Evolutionary conservation across 140 eudicot genomes (phyloP), one percentile per base, ranked within the genome.

Genomic region (Anethum foeniculum): DNA sequence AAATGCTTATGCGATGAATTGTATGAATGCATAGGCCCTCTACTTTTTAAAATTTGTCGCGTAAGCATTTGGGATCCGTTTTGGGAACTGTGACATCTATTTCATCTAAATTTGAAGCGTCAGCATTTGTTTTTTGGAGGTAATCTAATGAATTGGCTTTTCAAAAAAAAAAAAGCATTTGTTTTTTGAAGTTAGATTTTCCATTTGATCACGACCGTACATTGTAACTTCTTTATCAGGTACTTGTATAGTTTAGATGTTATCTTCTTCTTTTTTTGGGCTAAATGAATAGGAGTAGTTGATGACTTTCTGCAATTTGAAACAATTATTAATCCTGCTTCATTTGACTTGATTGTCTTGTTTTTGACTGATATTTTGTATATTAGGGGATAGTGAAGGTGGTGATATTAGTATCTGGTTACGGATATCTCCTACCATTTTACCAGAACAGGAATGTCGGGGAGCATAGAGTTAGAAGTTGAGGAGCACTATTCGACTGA

Each of bases 401-500:
- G 9, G 51, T 74, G 54, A 82, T 76, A 49, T 67, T 65, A 18
- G 30, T 27, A 49, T 51, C 43, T 25, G 23, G 34, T 15, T 32
- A 48, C 39, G 30, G 48, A 60, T 38, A 46, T 48, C 60, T 34
- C 48, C 78, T 68, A 28, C 62, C 2, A 41, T 48, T 67, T 62
- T 36, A 13, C 56, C 28, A 48, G 78, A 82, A 76, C 81, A 79
- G 83, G 79, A 49, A 86, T 83, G 88, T 75, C 79, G 85, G 80
- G 86, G 28, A 80, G 85, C 58, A 34, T 73, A 77, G 84, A 86
- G 30, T 62, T 62, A 62, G 69, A 62, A n/a, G 30, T 80, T 71
- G 86, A 85, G 44, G 79, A 78, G 47, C 88, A 86, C 77, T 69
- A 85, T 84, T 46, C 79, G 77, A 82, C 78, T 65, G 87, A 67